Evolutionary conservation across 1,284 basidiomycete genomes (phyloP).

Genomic region (Hypsizygus ulmarius): DNA sequence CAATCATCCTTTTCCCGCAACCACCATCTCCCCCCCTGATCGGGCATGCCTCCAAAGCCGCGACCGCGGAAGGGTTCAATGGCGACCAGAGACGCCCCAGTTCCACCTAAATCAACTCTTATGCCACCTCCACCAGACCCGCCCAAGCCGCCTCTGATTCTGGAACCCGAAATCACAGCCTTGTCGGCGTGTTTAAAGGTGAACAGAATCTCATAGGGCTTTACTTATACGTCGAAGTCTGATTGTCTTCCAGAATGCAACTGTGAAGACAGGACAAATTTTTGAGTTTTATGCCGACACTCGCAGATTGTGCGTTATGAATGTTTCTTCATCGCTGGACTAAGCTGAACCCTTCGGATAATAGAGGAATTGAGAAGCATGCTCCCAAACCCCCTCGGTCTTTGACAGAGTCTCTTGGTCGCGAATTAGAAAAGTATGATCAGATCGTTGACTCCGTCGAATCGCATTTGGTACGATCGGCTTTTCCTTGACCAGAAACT

Average conservation of each 20-base stretch:
- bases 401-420: conserved; percentile 60
- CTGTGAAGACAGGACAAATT: conserved; percentile 65
- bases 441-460: conserved; percentile 75
- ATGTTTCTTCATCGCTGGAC: neutral
- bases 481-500: neutral
- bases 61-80: conserved; percentile 20
- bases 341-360: neutral
- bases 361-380: conserved; percentile 55
- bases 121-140: conserved; percentile 66
- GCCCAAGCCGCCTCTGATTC: conserved; percentile 39
- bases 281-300: conserved; percentile 66
- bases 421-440: conserved; percentile 73
- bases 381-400: conserved; percentile 62
- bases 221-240: conserved; percentile 1
- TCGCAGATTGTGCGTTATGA: conserved; percentile 52
- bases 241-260: conserved; percentile 47
- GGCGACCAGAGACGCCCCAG: conserved; percentile 17
- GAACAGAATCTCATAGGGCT: conserved; percentile 8
- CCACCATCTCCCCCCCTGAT: neutral
- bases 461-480: conserved; percentile 54
- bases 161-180: conserved; percentile 62
- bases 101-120: conserved; percentile 22
- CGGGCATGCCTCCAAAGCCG: conserved; percentile 28
- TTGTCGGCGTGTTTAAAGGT: conserved; percentile 59
- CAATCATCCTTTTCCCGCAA: neutral